Conservation (phyloP, 768 basidiomycete species). For the Daedaleopsis sinensis region DNA sequence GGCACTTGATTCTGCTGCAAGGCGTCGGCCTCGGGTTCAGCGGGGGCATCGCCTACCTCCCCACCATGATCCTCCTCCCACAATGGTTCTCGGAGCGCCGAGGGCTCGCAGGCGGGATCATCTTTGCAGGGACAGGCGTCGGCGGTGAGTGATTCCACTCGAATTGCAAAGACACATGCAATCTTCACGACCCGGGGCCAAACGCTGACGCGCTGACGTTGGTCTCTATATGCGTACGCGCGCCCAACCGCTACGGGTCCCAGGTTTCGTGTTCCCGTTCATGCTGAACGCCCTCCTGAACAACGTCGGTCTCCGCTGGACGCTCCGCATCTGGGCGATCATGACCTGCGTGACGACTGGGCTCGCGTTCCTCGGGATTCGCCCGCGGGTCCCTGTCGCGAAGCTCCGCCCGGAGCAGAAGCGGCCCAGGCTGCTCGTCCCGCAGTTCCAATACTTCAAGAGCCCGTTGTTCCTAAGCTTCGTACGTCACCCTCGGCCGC, state of each 20-base stretch:
- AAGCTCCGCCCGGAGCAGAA: conserved; percentile 17
- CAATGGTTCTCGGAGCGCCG: conserved; percentile 29
- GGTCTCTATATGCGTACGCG: not conserved
- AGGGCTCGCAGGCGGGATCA: conserved; percentile 26
- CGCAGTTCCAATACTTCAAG: conserved; percentile 23
- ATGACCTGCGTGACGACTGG: conserved; percentile 20
- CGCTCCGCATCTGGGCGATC: conserved; percentile 25
- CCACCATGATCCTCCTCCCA: conserved; percentile 22
- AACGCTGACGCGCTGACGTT: no score
- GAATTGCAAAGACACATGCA: no score
- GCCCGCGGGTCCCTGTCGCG: conserved; percentile 25
- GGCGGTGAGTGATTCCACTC: conserved; percentile 14
- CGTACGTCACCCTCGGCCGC: conserved; percentile 13
- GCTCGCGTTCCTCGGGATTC: conserved; percentile 20
- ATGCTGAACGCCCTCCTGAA: conserved; percentile 23
- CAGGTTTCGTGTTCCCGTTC: conserved; percentile 28
- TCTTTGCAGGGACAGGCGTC: conserved; percentile 27
- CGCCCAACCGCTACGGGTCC: not conserved
- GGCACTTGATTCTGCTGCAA: conserved; percentile 27
- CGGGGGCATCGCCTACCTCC: conserved; percentile 22
- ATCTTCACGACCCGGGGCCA: no score
- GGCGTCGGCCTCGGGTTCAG: conserved; percentile 25
- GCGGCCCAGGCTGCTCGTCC: conserved; percentile 19
- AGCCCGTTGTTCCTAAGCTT: conserved; percentile 24
- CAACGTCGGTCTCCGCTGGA: conserved; percentile 23